Conservation (phyloP, 2,329 filamentous ascomycete species). For the Metarhizium rileyi region DNA sequence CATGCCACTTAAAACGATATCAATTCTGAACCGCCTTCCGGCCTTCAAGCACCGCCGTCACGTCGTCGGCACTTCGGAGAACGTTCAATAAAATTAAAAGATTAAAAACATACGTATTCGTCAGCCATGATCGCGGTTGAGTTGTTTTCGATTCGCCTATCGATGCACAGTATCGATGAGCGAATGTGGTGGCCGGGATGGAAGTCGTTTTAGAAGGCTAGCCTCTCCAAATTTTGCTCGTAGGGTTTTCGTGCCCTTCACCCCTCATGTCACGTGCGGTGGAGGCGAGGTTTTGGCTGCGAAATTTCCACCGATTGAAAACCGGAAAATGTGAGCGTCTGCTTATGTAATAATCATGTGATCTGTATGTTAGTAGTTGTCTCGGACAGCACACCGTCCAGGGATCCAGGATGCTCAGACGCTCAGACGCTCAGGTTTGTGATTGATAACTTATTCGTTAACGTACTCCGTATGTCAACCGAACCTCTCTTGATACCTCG, state of each 20-base stretch:
- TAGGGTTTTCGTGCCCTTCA: constrained; percentile 34
- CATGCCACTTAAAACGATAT: not conserved
- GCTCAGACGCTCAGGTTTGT: not conserved
- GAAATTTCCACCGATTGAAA: too few relatives aligned
- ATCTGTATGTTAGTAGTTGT: not conserved
- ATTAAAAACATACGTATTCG: constrained; percentile 66
- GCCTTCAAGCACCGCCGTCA: not conserved
- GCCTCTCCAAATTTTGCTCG: constrained; percentile 23
- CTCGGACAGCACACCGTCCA: too few relatives aligned
- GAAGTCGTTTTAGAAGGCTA: constrained; percentile 23
- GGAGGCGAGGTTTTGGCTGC: too few relatives aligned
- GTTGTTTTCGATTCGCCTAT: constrained; percentile 34
- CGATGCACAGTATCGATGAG: constrained; percentile 32
- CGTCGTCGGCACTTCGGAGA: constrained; percentile 16
- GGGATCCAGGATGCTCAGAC: too few relatives aligned
- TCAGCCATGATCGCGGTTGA: constrained; percentile 67
- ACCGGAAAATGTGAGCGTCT: not conserved
- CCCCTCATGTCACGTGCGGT: constrained; percentile 22
- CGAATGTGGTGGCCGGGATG: constrained; percentile 30
- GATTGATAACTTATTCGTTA: not conserved
- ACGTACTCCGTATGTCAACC: not conserved
- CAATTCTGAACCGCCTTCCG: not conserved
- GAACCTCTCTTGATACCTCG: not conserved
- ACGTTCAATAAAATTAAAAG: constrained; percentile 17
- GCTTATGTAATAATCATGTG: not conserved